Percentiles rank a stretch among this genome's conserved stretches.
Evolutionary conservation across 257 asterid genomes (phyloP).

Genomic region (Nicotiana benthamiana): DNA sequence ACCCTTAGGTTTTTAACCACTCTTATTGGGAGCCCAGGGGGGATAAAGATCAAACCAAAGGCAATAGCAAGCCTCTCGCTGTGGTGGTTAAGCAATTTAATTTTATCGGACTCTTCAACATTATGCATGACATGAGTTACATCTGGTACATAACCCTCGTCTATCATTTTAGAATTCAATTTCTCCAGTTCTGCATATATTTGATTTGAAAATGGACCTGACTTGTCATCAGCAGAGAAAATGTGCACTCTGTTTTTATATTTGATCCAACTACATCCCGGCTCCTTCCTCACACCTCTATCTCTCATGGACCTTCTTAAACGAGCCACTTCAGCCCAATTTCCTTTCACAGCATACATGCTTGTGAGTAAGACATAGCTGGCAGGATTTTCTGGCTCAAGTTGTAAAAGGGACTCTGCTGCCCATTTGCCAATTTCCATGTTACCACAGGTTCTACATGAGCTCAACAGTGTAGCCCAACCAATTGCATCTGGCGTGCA

Average conservation of each 20-base stretch:
- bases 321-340: conserved; percentile 39
- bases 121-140: conserved; percentile 32
- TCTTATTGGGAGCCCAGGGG: conserved; percentile 25
- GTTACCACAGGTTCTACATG: conserved; percentile 35
- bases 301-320: conserved; percentile 42
- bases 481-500: conserved; percentile 36
- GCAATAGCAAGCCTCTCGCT: conserved; percentile 48
- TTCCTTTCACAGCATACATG: conserved; percentile 32
- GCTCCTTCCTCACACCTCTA: conserved; percentile 33
- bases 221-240: conserved; percentile 41
- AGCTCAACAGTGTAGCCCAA: conserved; percentile 39
- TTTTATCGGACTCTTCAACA: conserved; percentile 30
- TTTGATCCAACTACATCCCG: conserved; percentile 44
- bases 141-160: conserved; percentile 42
- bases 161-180: conserved; percentile 31
- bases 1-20: conserved; percentile 42
- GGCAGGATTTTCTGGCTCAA: conserved; percentile 36
- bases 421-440: conserved; percentile 43
- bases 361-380: conserved; percentile 35
- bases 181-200: conserved; percentile 41
- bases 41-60: conserved; percentile 33
- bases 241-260: conserved; percentile 37
- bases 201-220: conserved; percentile 36
- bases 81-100: conserved; percentile 31
- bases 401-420: conserved; percentile 28